phyloP scores from a whole-genome alignment of 148 eudicot genomes.

The Dianthus caryophyllus region DNA sequence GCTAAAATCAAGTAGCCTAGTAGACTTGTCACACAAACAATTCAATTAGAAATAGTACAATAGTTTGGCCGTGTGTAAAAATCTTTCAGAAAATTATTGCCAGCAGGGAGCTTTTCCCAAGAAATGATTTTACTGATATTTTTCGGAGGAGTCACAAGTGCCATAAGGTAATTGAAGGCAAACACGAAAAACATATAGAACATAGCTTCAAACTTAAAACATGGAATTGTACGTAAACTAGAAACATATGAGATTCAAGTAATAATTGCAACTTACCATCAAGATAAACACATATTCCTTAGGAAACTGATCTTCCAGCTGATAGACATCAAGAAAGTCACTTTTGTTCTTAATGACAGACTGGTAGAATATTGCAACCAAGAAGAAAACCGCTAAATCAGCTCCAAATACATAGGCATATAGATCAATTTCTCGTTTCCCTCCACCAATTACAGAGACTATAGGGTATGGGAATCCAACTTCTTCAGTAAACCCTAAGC shows the following conservation, averaged over 20 bases:
- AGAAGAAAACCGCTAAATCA: slow-evolving; percentile 86
- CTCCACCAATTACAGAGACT: slow-evolving; percentile 90
- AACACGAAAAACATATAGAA: neutral
- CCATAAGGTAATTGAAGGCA: neutral
- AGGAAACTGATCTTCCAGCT: slow-evolving; percentile 98
- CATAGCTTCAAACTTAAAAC: neutral
- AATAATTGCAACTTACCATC: slow-evolving; percentile 49
- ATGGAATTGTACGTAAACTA: neutral
- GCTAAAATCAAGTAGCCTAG: too few relatives aligned
- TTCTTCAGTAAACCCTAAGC: slow-evolving; percentile 51
- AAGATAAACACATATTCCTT: slow-evolving; percentile 87
- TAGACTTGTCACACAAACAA: too few relatives aligned
- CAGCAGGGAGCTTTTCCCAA: neutral
- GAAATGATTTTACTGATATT: neutral
- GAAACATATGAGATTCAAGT: neutral
- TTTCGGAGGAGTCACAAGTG: neutral
- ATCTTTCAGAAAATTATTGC: neutral
- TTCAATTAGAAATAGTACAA: too few relatives aligned
- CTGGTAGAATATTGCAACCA: slow-evolving; percentile 89
- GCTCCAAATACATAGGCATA: slow-evolving; percentile 96
- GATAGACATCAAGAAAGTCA: slow-evolving; percentile 93
- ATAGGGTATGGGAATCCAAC: slow-evolving; percentile 78
- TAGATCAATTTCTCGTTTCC: slow-evolving; percentile 91
- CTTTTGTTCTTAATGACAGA: slow-evolving; percentile 86
- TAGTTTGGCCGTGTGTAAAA: neutral